Evolutionary conservation across 2,329 filamentous ascomycete species (phyloP).

Genomic region (Chalara sp.): DNA sequence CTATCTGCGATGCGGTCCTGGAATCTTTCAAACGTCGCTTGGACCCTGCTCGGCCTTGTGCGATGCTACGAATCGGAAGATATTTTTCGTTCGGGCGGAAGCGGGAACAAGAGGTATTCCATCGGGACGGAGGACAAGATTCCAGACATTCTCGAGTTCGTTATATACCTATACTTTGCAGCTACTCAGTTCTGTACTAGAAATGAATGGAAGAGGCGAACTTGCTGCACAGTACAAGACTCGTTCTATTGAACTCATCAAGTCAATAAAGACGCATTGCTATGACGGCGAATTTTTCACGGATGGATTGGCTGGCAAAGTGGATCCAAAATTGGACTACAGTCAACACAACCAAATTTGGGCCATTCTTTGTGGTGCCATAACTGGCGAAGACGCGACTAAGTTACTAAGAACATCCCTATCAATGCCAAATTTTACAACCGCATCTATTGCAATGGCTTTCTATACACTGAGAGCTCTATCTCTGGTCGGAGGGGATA

Average conservation of each 20-base stretch:
- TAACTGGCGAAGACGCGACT: not conserved
- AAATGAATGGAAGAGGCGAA: not conserved
- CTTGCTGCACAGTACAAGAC: not conserved
- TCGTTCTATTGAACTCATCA: not conserved
- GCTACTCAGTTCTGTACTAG: not conserved
- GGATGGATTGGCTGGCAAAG: not conserved
- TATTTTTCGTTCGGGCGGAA: constrained; percentile 1
- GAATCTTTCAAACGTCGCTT: constrained; percentile 1
- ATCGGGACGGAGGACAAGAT: constrained; percentile 1
- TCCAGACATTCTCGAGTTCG: not conserved
- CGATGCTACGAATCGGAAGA: no score
- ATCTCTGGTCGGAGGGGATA: not conserved
- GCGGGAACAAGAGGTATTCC: constrained; percentile 3
- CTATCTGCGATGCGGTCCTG: not conserved
- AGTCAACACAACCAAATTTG: not conserved
- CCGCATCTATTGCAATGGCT: not conserved
- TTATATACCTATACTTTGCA: not conserved
- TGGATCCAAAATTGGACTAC: not conserved
- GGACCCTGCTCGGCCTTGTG: not conserved
- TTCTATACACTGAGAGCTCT: not conserved
- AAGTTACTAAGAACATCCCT: not conserved
- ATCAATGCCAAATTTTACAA: not conserved
- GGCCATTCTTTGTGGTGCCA: not conserved
- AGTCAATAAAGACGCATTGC: not conserved
- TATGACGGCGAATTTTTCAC: not conserved